Conservation (phyloP, 2,329 filamentous ascomycete species). For the Truncatella angustata region DNA sequence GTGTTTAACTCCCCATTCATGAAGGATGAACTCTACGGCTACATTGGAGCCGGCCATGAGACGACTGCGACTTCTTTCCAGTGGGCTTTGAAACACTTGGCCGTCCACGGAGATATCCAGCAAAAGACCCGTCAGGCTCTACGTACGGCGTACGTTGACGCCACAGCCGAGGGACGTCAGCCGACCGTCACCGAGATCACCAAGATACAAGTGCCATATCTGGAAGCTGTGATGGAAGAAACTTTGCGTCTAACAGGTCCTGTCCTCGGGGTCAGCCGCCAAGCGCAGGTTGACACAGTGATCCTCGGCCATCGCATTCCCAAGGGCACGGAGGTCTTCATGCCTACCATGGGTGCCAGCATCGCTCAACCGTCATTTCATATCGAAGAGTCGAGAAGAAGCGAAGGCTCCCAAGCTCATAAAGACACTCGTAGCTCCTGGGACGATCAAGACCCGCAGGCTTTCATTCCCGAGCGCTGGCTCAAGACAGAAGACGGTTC, state of each 20-base stretch:
- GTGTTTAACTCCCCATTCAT: slow-evolving; percentile 13
- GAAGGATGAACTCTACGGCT: slow-evolving; percentile 12
- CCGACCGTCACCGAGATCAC: slow-evolving; percentile 11
- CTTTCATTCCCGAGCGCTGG: slow-evolving; percentile 15
- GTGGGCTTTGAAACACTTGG: slow-evolving; percentile 13
- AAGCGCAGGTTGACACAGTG: slow-evolving; percentile 9
- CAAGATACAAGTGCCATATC: slow-evolving; percentile 10
- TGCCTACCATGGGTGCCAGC: slow-evolving; percentile 5
- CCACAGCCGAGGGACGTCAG: slow-evolving; percentile 4
- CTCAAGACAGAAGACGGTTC: slow-evolving; percentile 3
- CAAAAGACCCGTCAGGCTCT: slow-evolving; percentile 5
- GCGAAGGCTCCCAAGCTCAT: slow-evolving; percentile 11
- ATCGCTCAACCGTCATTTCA: slow-evolving; percentile 2
- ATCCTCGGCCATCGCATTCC: slow-evolving; percentile 9
- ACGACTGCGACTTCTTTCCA: slow-evolving; percentile 5
- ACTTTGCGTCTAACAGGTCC: slow-evolving; percentile 10
- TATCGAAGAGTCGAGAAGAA: slow-evolving; percentile 12
- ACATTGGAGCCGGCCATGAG: slow-evolving; percentile 9
- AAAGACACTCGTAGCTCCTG: slow-evolving; percentile 7
- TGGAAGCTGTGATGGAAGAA: slow-evolving; percentile 14
- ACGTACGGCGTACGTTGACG: slow-evolving; percentile 4
- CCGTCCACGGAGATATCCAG: slow-evolving; percentile 10
- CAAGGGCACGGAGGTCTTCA: slow-evolving; percentile 9
- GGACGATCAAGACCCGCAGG: slow-evolving; percentile 7
- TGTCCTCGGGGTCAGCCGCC: slow-evolving; percentile 1